Conservation (phyloP, 2,329 filamentous ascomycete species). For the Coniochaeta ligniaria region DNA sequence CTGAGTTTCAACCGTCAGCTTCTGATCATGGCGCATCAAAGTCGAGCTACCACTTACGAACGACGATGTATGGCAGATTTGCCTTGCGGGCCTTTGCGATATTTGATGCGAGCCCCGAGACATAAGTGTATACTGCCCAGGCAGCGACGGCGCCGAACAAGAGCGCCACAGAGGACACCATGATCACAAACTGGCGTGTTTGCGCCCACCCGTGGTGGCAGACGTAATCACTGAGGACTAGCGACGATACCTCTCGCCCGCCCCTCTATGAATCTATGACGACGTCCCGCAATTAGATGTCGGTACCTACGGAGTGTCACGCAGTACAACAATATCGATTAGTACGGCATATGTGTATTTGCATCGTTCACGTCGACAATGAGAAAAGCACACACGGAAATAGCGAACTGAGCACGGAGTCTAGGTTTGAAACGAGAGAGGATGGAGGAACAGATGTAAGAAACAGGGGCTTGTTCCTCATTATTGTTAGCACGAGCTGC, state of each 20-base stretch:
- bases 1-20: conserved; percentile 22
- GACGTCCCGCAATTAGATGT: no score
- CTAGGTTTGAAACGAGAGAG: not conserved
- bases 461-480: not conserved
- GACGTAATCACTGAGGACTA: not conserved
- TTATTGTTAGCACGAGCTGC: not conserved
- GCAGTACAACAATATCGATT: not conserved
- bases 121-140: conserved; percentile 23
- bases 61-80: conserved; percentile 44
- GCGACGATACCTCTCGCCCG: not conserved
- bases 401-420: not conserved
- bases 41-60: conserved; percentile 36
- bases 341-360: not conserved
- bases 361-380: not conserved
- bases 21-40: not conserved
- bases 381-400: not conserved
- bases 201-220: no score
- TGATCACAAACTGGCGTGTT: conserved; percentile 8
- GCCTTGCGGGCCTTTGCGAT: conserved; percentile 41
- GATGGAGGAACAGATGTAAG: not conserved
- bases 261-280: no score
- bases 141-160: conserved; percentile 23
- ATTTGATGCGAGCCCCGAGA: conserved; percentile 32
- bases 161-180: conserved; percentile 28
- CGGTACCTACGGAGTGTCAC: no score